Base-by-base conservation (phyloP, 2,329 filamentous ascomycete genomes). In the Phialocephala subalpina region DNA sequence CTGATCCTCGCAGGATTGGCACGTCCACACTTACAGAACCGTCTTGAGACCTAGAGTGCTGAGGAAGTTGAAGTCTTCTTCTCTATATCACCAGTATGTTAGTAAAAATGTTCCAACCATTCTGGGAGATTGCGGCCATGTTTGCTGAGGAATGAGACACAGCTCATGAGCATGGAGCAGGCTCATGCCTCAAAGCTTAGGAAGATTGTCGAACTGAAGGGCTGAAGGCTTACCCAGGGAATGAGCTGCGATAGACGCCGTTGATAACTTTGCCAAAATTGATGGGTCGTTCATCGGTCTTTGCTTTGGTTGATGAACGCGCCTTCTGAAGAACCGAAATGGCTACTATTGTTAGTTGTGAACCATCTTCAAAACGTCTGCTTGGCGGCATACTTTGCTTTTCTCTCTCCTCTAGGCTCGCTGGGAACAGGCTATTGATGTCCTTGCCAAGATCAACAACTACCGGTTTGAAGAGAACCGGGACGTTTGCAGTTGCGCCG, bases 211-310 rank as follows among this genome's bases (percentile, higher is more conserved):
- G 29, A 9, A 4, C 14, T 33, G 25, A 16, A 11, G 27, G 18
- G 7, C 8, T 53, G 25, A 14, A 27, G 7, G 29, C 49, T 53
- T 29, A 53, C 49, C 49, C 82, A 2, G 94, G 94, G 75, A 94
- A 97, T 70, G 90, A 91, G 78, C 92, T 95, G 60, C 94, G 87
- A 77, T 93, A 97, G 33, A 97, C 69, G 9, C 90, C 90, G 7
- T 89, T 86, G 22, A 90, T 81, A 22, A 97, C 90, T 33, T 88
- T 80, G 20, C 91, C 92, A 78, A 95, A 97, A 76, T 97, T 97
- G 70, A 80, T 73, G 1, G 92, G 92, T 3, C 58, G 67, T n/a
- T 68, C 67, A 52, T 70, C 64, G 36, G 62, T 55, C 49, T 69
- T 71, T 40, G 58, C 63, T 35, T 70, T 69, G 56, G 25, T 45